Evolutionary conservation across 345 rosid genomes (phyloP), one percentile per base, ranked within the genome.

Genomic region (Mallotus nudiflorus): DNA sequence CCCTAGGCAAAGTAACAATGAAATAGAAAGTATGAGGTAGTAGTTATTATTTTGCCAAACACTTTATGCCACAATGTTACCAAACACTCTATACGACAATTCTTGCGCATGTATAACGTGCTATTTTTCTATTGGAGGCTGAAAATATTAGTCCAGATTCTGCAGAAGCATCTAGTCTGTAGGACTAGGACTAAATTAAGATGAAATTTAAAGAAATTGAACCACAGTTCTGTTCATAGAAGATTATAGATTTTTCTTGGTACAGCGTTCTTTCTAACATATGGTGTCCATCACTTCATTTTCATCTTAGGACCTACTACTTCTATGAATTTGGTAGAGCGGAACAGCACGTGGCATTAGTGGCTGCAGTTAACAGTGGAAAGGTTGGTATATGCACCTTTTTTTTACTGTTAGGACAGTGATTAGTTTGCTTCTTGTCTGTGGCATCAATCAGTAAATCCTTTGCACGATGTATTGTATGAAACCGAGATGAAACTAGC

Each of bases 301-400:
- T n/a, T 50, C 60, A 64, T 81, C 48, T 67, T 88, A 91, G 98
- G 91, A 90, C 87, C 56, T 91, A 91, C 58, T 91, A 94, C 82
- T 90, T 82, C 46, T 91, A 91, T 70, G 95, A 91, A 85, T 94
- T 94, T 76, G 95, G 96, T 65, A 83, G 88, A 76, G 85, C 86
- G 29, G 86, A 85, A 27, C 95, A 91, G 72, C 97, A 81, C 57
- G 72, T 85, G 58, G 96, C 95, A 57, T 75, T 94, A 57, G 88
- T 90, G 60, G 92, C 91, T 1, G 79, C 92, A 37, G 84, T 94
- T 50, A 84, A 85, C 77, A 77, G 88, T 46, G 97, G 98, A 66
- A 91, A 87, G 97, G 98, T 93, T 62, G 22, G 75, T n/a, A 57
- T 28, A n/a, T 16, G 15, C 67, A 18, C 29, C 4, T 9, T 3